Base-by-base conservation (phyloP, 768 basidiomycete genomes). In the Kockovaella imperatae region DNA sequence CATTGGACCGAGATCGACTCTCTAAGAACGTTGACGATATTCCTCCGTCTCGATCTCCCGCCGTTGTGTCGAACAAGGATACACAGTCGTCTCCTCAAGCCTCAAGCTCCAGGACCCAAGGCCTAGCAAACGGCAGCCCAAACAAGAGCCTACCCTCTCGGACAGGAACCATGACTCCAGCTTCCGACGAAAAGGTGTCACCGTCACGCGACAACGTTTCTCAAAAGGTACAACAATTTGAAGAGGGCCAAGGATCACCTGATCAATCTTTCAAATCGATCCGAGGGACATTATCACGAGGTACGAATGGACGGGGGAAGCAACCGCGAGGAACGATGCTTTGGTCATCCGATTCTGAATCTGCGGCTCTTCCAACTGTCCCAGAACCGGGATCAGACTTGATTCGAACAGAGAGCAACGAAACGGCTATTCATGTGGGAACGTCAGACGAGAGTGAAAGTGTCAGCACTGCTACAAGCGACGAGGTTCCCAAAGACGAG, bases 401-500 rank as follows among this genome's bases (percentile, higher is more conserved):
- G 40, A 8, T 26, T n/a, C 35, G 38, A n/a, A 17, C 46, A 18
- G 46, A 47, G 31, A 28, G 46, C 17, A 25, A 38, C 20, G 26
- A 40, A 17, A 35, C 45, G 31, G 32, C 45, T 18, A 20, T 46
- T 11, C 15, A 23, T n/a, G 23, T 8, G 20, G 21, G 41, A 47
- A 28, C 21, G 13, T 42, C 26, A 29, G 26, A 40, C 29, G 25
- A 40, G n/a, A 30, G 11, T n/a, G 28, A 34, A 23, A 28, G n/a
- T 29, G 42, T 17, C 38, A 36, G n/a, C 10, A 30, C 14, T 10
- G 41, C n/a, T 13, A 4, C n/a, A 3, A 48, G 24, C 14, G 42
- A 32, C 25, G 41, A 42, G n/a, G 53, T 58, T 14, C 60, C 64
- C 3, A 66, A 62, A 36, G 61, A 66, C 42, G 64, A 66, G 50